A percentile compares a stretch with the other conserved stretches of the same genome.
These are phyloP conservation scores for Alternaria burnsii DNA, from an alignment of 2,329 filamentous ascomycete genomes.

Conservation along the genomic window DNA sequence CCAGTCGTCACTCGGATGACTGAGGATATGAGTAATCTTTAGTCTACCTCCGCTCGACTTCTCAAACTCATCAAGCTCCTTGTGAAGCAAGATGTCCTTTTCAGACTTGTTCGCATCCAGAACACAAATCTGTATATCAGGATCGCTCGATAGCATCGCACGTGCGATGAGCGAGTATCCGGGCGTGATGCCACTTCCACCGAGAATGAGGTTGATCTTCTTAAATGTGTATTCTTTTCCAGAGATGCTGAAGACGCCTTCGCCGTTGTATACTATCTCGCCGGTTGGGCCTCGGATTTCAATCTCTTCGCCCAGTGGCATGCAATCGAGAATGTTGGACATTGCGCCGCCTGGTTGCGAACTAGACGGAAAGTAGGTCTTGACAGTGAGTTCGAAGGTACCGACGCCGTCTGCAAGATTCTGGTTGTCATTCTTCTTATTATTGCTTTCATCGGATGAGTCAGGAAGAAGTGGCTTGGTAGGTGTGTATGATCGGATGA, in stretches of 20 bases:
- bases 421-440: not conserved
- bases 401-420: not conserved
- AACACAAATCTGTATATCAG: slow-evolving; percentile 53
- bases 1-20: slow-evolving; percentile 57
- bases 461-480: not conserved
- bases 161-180: slow-evolving; percentile 61
- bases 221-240: slow-evolving; percentile 50
- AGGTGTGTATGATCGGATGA: not conserved
- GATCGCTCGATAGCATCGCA: slow-evolving; percentile 47
- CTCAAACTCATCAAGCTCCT: slow-evolving; percentile 55
- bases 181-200: slow-evolving; percentile 62
- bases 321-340: not conserved
- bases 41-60: slow-evolving; percentile 51
- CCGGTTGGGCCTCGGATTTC: not conserved
- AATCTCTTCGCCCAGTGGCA: not conserved
- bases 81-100: slow-evolving; percentile 56
- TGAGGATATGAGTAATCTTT: slow-evolving; percentile 59
- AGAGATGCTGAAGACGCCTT: not conserved
- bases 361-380: not conserved
- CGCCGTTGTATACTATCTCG: not conserved
- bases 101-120: slow-evolving; percentile 61
- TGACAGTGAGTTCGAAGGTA: not conserved
- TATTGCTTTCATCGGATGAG: not conserved
- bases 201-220: slow-evolving; percentile 59
- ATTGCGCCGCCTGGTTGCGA: not conserved